Percentiles rank a stretch among this genome's conserved stretches.
phyloP scores from a whole-genome alignment of 352 stramenopile genomes.

The Globisporangium rhizosaccharum region DNA sequence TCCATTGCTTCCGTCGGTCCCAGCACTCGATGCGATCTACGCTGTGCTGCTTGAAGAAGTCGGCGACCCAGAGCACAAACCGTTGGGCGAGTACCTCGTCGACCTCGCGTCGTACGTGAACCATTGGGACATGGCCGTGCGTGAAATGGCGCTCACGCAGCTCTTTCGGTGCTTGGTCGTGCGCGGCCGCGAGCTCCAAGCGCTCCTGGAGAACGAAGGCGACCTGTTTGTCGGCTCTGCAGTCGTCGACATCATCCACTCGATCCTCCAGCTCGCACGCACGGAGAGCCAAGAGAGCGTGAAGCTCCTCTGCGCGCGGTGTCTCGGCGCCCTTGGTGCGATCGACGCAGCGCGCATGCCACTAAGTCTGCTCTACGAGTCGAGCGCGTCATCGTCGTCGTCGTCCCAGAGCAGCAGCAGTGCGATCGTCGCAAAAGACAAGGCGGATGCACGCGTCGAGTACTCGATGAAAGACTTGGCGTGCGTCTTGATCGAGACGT shows the following conservation, averaged over 20 bases:
- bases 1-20: conserved; percentile 56
- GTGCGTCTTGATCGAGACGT: conserved; percentile 76
- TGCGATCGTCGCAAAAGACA: conserved; percentile 31
- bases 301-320: conserved; percentile 68
- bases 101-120: conserved; percentile 59
- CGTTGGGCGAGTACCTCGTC: conserved; percentile 46
- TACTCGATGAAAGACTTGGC: conserved; percentile 77
- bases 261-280: conserved; percentile 60
- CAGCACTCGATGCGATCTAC: conserved; percentile 65
- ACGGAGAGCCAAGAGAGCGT: conserved; percentile 59
- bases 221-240: conserved; percentile 58
- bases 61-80: conserved; percentile 42
- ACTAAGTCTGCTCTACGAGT: conserved; percentile 54
- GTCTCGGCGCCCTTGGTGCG: conserved; percentile 68
- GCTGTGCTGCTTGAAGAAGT: conserved; percentile 46
- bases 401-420: neutral
- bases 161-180: conserved; percentile 59
- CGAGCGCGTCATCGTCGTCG: conserved; percentile 10
- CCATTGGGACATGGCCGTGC: conserved; percentile 75
- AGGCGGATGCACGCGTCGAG: conserved; percentile 38
- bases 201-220: conserved; percentile 66
- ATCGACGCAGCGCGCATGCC: conserved; percentile 78
- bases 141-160: conserved; percentile 69
- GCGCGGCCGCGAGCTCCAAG: conserved; percentile 51
- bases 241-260: conserved; percentile 53